Evolutionary conservation across 306 rosid genomes (phyloP).

Genomic region (Cicer arietinum): DNA sequence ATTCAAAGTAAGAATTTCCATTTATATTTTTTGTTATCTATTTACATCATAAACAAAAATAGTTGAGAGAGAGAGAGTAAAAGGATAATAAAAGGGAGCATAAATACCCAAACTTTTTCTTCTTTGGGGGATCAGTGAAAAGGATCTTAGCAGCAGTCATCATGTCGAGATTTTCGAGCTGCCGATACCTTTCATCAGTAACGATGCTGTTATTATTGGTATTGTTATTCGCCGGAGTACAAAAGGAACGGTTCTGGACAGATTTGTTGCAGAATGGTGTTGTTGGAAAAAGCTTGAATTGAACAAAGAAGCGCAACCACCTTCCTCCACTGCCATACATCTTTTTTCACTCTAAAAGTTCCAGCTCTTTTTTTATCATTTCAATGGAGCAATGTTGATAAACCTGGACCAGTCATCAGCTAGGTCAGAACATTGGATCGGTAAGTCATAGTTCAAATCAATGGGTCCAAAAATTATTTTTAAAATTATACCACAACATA

Average conservation of each 20-base stretch:
- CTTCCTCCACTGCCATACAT: slow-evolving; percentile 62
- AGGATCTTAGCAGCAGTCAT: slow-evolving; percentile 78
- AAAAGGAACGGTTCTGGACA: slow-evolving; percentile 26
- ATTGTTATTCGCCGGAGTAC: slow-evolving; percentile 16
- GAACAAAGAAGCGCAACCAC: slow-evolving; percentile 50
- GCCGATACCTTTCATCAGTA: slow-evolving; percentile 55
- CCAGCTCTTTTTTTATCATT: neutral
- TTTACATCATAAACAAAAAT: neutral
- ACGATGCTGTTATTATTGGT: neutral
- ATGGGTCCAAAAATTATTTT: neutral
- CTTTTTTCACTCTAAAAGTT: neutral
- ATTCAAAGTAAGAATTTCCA: slow-evolving; percentile 41
- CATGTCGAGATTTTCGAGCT: slow-evolving; percentile 77
- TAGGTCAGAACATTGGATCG: neutral
- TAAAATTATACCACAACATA: no score
- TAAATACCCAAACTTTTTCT: slow-evolving; percentile 77
- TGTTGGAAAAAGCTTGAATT: slow-evolving; percentile 41
- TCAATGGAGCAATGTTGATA: neutral
- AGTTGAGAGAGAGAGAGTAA: slow-evolving; percentile 26
- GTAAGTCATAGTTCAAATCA: slow-evolving; percentile 14
- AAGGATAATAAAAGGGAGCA: neutral
- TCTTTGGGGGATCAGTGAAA: slow-evolving; percentile 67
- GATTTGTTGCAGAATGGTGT: slow-evolving; percentile 46
- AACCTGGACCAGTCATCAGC: neutral
- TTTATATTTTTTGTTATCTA: neutral